phyloP scores from a whole-genome alignment of 2,329 filamentous ascomycete species.

The Penicillium glabrum region DNA sequence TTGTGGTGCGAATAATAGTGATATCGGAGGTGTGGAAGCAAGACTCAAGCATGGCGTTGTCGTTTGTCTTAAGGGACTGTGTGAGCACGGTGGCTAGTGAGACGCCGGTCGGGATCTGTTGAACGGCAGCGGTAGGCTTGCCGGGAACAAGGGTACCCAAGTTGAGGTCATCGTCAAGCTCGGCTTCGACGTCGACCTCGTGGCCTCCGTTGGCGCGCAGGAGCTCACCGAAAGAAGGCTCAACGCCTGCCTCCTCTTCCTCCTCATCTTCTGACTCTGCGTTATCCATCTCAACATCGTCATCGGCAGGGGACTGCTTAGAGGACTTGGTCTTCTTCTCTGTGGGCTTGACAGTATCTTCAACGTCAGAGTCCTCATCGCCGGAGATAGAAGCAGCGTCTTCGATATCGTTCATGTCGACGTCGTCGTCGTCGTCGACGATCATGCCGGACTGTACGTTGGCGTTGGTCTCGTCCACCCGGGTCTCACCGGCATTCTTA shows the following conservation, averaged over 20 bases:
- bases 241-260: conserved; percentile 45
- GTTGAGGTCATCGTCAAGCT: conserved; percentile 47
- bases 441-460: conserved; percentile 53
- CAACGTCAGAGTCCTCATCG: conserved; percentile 30
- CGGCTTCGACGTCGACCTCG: conserved; percentile 68
- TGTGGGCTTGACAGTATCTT: conserved; percentile 18
- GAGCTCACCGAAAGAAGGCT: conserved; percentile 84
- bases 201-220: conserved; percentile 68
- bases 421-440: conserved; percentile 43
- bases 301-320: conserved; percentile 25
- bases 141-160: conserved; percentile 48
- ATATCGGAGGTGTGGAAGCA: conserved; percentile 81
- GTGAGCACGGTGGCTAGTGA: conserved; percentile 91
- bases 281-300: conserved; percentile 45
- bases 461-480: conserved; percentile 59
- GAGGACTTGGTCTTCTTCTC: conserved; percentile 22
- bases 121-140: conserved; percentile 46
- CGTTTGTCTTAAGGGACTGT: conserved; percentile 90
- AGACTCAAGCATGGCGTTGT: conserved; percentile 83
- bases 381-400: conserved; percentile 26
- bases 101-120: conserved; percentile 67
- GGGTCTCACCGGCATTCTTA: conserved; percentile 50
- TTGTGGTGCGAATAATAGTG: conserved; percentile 78
- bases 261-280: conserved; percentile 31
- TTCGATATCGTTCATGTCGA: conserved; percentile 33